These are phyloP conservation scores for Coemansia sp. DNA, from an alignment of 192 early-diverging fungal species.

Conservation along the genomic window DNA sequence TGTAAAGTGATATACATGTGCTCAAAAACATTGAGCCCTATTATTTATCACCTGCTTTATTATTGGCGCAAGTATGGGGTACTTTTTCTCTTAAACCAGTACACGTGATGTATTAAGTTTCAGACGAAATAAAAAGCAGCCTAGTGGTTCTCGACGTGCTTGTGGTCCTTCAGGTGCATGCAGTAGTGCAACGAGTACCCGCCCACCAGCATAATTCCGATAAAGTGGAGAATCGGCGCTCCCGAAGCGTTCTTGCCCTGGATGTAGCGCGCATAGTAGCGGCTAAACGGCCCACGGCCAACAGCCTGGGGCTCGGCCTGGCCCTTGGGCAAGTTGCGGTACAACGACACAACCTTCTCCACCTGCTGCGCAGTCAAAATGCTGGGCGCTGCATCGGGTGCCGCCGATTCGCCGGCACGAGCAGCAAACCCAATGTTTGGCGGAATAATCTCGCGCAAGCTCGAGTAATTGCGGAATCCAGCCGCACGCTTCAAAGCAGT, in stretches of 20 bases:
- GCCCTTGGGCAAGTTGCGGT: slow-evolving; percentile 77
- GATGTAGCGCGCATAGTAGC: slow-evolving; percentile 74
- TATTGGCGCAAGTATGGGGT: neutral
- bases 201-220: slow-evolving; percentile 59
- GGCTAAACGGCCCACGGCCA: slow-evolving; percentile 55
- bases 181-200: slow-evolving; percentile 76
- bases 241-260: slow-evolving; percentile 68
- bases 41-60: neutral
- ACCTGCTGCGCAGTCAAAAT: slow-evolving; percentile 60
- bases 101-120: neutral
- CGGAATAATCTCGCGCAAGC: slow-evolving; percentile 62
- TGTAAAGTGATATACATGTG: neutral
- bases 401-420: slow-evolving; percentile 45
- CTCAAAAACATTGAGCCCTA: neutral
- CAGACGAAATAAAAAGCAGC: neutral
- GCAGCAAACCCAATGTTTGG: slow-evolving; percentile 71
- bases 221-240: slow-evolving; percentile 65
- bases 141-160: slow-evolving; percentile 80
- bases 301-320: slow-evolving; percentile 54
- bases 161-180: slow-evolving; percentile 82
- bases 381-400: slow-evolving; percentile 51
- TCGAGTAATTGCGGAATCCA: slow-evolving; percentile 48
- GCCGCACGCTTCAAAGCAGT: slow-evolving; percentile 34
- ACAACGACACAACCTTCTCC: slow-evolving; percentile 66
- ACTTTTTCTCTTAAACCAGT: neutral